A percentile compares a stretch with the other conserved stretches of the same genome.
Conservation (phyloP, 2,329 filamentous ascomycete species). For the Fusarium xyrophilum region DNA sequence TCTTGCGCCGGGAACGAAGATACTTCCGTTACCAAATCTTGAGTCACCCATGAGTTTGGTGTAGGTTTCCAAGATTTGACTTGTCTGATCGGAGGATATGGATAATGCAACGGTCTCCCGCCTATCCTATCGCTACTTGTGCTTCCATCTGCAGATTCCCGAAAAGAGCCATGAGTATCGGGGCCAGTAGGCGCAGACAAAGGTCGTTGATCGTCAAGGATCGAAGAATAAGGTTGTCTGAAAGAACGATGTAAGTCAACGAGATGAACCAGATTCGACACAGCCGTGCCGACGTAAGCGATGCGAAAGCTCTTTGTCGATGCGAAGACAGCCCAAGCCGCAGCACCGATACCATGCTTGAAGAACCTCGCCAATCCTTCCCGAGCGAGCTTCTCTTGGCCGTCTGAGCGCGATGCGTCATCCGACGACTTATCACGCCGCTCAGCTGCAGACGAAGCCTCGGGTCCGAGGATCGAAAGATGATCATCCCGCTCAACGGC, state of each 20-base stretch:
- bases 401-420: slow-evolving; percentile 9
- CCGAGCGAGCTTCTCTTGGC: slow-evolving; percentile 36
- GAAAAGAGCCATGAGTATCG: slow-evolving; percentile 26
- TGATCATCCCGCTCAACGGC: slow-evolving; percentile 7
- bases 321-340: slow-evolving; percentile 37
- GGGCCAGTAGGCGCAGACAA: slow-evolving; percentile 20
- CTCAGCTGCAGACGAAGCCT: not conserved
- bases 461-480: slow-evolving; percentile 8
- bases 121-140: slow-evolving; percentile 14
- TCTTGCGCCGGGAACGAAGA: slow-evolving; percentile 37
- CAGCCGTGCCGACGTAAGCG: slow-evolving; percentile 38
- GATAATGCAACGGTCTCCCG: slow-evolving; percentile 31
- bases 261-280: slow-evolving; percentile 36
- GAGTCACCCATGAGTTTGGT: slow-evolving; percentile 30
- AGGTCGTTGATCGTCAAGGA: not conserved
- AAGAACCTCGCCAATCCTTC: slow-evolving; percentile 38
- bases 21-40: slow-evolving; percentile 34
- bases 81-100: slow-evolving; percentile 38
- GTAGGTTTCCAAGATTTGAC: slow-evolving; percentile 37
- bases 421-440: not conserved
- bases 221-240: slow-evolving; percentile 32
- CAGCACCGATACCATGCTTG: slow-evolving; percentile 37
- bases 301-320: slow-evolving; percentile 39
- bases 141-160: slow-evolving; percentile 25
- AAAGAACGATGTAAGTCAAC: slow-evolving; percentile 38